These are phyloP conservation scores for Chlorociboria aeruginascens DNA, from an alignment of 495 filamentous ascomycete genomes.

Conservation along the genomic window DNA sequence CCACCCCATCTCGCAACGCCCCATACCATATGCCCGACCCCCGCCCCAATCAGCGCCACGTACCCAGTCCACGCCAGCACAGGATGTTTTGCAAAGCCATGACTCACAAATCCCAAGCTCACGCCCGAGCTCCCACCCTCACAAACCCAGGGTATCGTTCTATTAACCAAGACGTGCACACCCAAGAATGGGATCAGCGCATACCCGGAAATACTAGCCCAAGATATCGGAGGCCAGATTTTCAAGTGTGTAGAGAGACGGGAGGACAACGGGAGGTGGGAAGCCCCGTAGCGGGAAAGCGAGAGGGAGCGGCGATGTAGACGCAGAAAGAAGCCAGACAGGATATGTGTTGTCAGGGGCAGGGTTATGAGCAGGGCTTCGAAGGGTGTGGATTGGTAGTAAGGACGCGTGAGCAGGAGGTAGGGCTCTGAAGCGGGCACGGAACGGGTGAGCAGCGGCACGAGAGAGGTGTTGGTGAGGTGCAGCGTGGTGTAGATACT, in stretches of 20 bases:
- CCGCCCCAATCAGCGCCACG: conserved; percentile 50
- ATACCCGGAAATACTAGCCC: conserved; percentile 57
- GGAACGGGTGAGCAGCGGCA: conserved; percentile 48
- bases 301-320: conserved; percentile 57
- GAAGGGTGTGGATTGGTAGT: conserved; percentile 71
- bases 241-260: conserved; percentile 15
- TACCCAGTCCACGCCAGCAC: conserved; percentile 57
- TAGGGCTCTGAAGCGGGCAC: conserved; percentile 45
- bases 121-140: conserved; percentile 78
- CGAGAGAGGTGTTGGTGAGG: conserved; percentile 65
- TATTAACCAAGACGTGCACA: conserved; percentile 59
- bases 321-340: conserved; percentile 63
- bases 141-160: conserved; percentile 54
- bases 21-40: conserved; percentile 71
- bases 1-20: conserved; percentile 69
- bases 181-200: conserved; percentile 47
- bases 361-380: conserved; percentile 52
- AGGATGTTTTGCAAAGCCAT: conserved; percentile 65
- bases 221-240: conserved; percentile 57
- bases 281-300: conserved; percentile 54
- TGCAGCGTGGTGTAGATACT: conserved; percentile 67
- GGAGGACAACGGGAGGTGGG: conserved; percentile 12
- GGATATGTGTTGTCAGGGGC: conserved; percentile 44
- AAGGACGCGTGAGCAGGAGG: conserved; percentile 52
- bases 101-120: conserved; percentile 69